Evolutionary conservation across 176 grass and related monocot genomes (phyloP).

Genomic region (Juncus effusus): DNA sequence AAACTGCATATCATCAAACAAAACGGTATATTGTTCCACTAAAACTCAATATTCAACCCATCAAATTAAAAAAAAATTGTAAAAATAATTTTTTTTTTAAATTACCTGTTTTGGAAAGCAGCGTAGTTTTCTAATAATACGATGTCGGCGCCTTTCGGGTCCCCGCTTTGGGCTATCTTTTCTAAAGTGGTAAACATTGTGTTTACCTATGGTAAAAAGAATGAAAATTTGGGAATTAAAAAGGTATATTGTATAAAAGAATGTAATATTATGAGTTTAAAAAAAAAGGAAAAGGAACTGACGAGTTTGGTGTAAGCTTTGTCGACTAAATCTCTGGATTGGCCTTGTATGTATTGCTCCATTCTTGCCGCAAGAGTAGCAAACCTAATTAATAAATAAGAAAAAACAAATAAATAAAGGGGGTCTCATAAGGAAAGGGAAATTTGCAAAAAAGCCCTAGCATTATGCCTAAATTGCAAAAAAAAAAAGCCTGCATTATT

Average conservation of each 20-base stretch:
- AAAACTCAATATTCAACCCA: no score
- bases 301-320: conserved; percentile 97
- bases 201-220: conserved; percentile 47
- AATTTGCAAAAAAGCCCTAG: no score
- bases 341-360: conserved; percentile 99
- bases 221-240: neutral
- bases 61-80: no score
- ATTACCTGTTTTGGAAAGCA: conserved; percentile 93
- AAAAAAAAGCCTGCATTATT: no score
- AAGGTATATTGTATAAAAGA: neutral
- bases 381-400: conserved; percentile 50
- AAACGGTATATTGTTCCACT: neutral
- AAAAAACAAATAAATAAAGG: no score
- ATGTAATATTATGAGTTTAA: neutral
- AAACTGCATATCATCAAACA: conserved; percentile 62
- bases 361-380: conserved; percentile 93
- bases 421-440: no score
- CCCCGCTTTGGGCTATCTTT: conserved; percentile 86
- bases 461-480: no score
- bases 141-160: conserved; percentile 78
- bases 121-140: conserved; percentile 95
- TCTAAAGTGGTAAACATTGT: conserved; percentile 99
- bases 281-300: conserved; percentile 38
- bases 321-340: conserved; percentile 94
- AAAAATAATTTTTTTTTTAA: neutral